phyloP scores from a whole-genome alignment of 2,329 filamentous ascomycete species.

The Microdochium nivale region DNA sequence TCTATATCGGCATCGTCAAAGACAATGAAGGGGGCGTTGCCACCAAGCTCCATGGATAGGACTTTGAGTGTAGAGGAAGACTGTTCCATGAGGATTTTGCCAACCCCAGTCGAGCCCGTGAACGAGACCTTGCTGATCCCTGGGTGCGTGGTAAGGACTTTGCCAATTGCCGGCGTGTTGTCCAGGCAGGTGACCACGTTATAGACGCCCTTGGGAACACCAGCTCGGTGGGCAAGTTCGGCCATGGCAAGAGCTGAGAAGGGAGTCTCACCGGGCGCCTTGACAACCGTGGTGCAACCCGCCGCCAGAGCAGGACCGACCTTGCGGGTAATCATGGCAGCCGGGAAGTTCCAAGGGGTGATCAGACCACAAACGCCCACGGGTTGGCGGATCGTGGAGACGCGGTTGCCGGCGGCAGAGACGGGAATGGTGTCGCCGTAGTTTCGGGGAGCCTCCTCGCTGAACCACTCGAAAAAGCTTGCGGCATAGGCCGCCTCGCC shows the following conservation, averaged over 20 bases:
- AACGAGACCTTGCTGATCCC: conserved; percentile 87
- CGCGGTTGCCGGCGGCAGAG: conserved; percentile 61
- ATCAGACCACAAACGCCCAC: conserved; percentile 78
- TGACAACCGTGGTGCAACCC: conserved; percentile 91
- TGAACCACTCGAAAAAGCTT: conserved; percentile 74
- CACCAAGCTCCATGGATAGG: conserved; percentile 80
- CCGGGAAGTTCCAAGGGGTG: conserved; percentile 84
- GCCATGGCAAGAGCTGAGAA: conserved; percentile 83
- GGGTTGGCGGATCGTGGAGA: conserved; percentile 74
- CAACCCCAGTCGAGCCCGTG: conserved; percentile 68
- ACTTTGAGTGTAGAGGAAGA: conserved; percentile 76
- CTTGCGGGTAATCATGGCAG: conserved; percentile 67
- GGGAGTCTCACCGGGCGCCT: conserved; percentile 86
- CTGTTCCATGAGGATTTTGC: conserved; percentile 81
- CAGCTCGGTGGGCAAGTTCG: conserved; percentile 77
- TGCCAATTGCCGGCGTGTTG: conserved; percentile 74
- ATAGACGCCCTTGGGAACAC: conserved; percentile 82
- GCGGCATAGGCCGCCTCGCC: conserved; percentile 67
- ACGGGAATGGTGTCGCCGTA: conserved; percentile 71
- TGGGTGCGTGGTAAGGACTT: conserved; percentile 66
- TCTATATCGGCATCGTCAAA: conserved; percentile 94
- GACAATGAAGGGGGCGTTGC: conserved; percentile 93
- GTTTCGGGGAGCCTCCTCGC: conserved; percentile 64
- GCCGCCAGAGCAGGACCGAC: conserved; percentile 72
- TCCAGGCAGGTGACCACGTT: conserved; percentile 76